phyloP scores from a whole-genome alignment of 176 grass and related monocot genomes.

The Lolium perenne region DNA sequence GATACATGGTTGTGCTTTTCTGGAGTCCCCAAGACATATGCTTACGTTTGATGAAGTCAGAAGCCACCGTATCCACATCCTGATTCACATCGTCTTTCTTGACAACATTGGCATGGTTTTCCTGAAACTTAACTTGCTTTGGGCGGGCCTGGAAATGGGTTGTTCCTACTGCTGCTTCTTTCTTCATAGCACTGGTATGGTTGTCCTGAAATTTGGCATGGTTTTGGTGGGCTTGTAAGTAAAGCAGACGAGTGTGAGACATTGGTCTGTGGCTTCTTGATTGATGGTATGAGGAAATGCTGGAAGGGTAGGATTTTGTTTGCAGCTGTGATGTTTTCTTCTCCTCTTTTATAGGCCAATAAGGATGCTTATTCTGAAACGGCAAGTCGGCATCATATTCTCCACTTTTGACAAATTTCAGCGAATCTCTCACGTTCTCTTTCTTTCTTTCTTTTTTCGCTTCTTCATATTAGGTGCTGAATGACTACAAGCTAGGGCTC shows the following conservation, averaged over 20 bases:
- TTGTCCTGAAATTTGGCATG: slow-evolving; percentile 48
- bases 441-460: not conserved
- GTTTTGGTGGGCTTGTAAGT: slow-evolving; percentile 32
- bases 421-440: not conserved
- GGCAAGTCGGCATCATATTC: slow-evolving; percentile 54
- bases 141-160: slow-evolving; percentile 28
- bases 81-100: slow-evolving; percentile 48
- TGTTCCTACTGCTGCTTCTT: slow-evolving; percentile 31
- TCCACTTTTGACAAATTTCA: slow-evolving; percentile 23
- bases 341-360: slow-evolving; percentile 57
- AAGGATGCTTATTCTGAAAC: slow-evolving; percentile 11
- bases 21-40: slow-evolving; percentile 60
- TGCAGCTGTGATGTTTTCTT: slow-evolving; percentile 27
- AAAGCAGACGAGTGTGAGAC: slow-evolving; percentile 34
- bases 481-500: not conserved
- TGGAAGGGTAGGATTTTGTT: slow-evolving; percentile 15
- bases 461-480: slow-evolving; percentile 30
- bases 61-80: slow-evolving; percentile 62
- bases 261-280: slow-evolving; percentile 32
- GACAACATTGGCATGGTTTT: slow-evolving; percentile 29
- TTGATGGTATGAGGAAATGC: slow-evolving; percentile 14
- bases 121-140: slow-evolving; percentile 48
- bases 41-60: slow-evolving; percentile 67
- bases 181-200: slow-evolving; percentile 35
- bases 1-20: slow-evolving; percentile 72